Evolutionary conservation across 495 filamentous ascomycete species (phyloP).

Genomic region (Penicillium subrubescens): DNA sequence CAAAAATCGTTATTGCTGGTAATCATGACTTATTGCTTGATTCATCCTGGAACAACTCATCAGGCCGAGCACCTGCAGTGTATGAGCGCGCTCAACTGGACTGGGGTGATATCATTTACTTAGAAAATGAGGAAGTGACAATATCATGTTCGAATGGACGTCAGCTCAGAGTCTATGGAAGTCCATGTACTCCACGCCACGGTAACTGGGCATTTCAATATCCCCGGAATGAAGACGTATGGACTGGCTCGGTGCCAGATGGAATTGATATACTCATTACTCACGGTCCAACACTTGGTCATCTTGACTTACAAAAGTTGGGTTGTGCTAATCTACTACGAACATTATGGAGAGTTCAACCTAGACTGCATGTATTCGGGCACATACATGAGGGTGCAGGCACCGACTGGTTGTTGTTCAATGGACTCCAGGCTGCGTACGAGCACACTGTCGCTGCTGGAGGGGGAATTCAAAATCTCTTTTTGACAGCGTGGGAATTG

Average conservation of each 20-base stretch:
- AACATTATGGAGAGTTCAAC: conserved; percentile 66
- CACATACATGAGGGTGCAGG: conserved; percentile 73
- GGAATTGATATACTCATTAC: conserved; percentile 74
- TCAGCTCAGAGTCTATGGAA: conserved; percentile 56
- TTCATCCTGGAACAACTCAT: conserved; percentile 26
- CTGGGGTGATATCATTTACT: conserved; percentile 51
- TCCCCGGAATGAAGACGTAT: conserved; percentile 24
- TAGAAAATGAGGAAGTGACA: conserved; percentile 47
- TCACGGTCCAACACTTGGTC: conserved; percentile 61
- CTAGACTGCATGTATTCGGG: conserved; percentile 73
- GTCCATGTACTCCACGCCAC: conserved; percentile 50
- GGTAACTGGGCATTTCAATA: conserved; percentile 58
- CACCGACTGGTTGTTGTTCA: conserved; percentile 23
- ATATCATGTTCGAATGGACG: conserved; percentile 53
- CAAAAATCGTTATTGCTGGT: conserved; percentile 71
- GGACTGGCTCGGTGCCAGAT: conserved; percentile 51
- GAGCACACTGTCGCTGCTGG: conserved; percentile 23
- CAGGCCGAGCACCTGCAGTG: neutral
- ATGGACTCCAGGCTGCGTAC: conserved; percentile 23
- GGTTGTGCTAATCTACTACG: conserved; percentile 65
- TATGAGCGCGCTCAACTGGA: conserved; percentile 33
- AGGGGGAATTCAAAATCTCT: conserved; percentile 21
- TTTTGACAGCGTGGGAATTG: conserved; percentile 21
- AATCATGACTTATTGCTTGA: conserved; percentile 76
- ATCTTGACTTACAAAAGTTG: conserved; percentile 60